A percentile compares a stretch with the other conserved stretches of the same genome.
These are phyloP conservation scores for Chaetomium sp. DNA, from an alignment of 2,329 filamentous ascomycete genomes.

Conservation along the genomic window DNA sequence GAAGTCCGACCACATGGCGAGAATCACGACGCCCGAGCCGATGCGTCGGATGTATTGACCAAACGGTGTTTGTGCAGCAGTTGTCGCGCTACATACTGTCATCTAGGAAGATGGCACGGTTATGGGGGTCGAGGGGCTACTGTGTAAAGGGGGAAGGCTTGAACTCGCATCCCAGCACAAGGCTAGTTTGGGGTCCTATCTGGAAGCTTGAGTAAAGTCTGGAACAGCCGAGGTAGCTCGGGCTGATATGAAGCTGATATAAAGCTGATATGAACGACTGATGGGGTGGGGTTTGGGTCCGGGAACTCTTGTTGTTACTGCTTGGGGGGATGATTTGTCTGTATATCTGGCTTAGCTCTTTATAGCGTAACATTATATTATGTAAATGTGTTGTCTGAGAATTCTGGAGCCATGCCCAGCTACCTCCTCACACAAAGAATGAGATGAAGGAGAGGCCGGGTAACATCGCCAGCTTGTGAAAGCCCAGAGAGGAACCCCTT, in stretches of 20 bases:
- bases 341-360: background rate
- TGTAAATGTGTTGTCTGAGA: background rate
- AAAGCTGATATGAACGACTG: background rate
- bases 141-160: background rate
- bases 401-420: background rate
- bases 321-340: background rate
- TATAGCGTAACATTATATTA: background rate
- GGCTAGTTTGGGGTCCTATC: background rate
- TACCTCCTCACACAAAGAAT: background rate
- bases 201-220: background rate
- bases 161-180: too few species aligned
- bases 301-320: background rate
- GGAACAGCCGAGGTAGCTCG: background rate
- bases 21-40: conserved; percentile 9
- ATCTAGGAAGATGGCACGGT: background rate
- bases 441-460: background rate
- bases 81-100: background rate
- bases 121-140: background rate
- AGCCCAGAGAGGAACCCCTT: background rate
- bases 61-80: background rate
- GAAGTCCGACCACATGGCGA: background rate
- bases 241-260: background rate
- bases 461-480: background rate
- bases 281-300: background rate
- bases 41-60: conserved; percentile 13